A percentile compares a stretch with the other conserved stretches of the same genome.
phyloP scores from a whole-genome alignment of 23 red algal genomes.

The Gracilaria vermiculophylla region DNA sequence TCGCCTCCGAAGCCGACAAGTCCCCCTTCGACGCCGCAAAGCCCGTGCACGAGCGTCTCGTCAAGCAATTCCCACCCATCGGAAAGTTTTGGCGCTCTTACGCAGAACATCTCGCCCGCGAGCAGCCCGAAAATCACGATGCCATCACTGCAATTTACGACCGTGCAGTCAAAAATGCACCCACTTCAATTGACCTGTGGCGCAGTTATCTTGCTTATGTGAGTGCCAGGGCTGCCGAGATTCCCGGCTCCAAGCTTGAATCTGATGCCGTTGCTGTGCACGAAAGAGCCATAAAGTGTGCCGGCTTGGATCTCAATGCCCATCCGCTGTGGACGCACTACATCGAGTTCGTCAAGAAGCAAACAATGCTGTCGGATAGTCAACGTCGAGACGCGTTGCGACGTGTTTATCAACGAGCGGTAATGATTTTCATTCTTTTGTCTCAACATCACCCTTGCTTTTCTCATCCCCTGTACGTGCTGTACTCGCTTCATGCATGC shows the following conservation, averaged over 20 bases:
- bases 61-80: conserved; percentile 51
- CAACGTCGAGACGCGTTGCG: conserved; percentile 79
- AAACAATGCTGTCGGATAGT: conserved; percentile 58
- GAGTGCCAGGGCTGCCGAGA: background rate
- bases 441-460: conserved; percentile 16
- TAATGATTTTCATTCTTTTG: conserved; percentile 65
- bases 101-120: conserved; percentile 44
- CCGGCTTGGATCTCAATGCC: conserved; percentile 68
- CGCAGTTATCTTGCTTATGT: conserved; percentile 37
- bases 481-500: conserved; percentile 11
- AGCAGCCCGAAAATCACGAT: conserved; percentile 35
- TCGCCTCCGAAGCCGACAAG: conserved; percentile 51
- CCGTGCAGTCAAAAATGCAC: conserved; percentile 51
- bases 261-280: conserved; percentile 51
- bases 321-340: conserved; percentile 72
- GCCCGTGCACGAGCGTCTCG: conserved; percentile 54
- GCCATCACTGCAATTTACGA: conserved; percentile 37
- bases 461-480: background rate
- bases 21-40: conserved; percentile 20
- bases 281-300: conserved; percentile 59
- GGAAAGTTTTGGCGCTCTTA: conserved; percentile 59
- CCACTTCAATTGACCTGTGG: conserved; percentile 72
- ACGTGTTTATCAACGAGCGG: conserved; percentile 81
- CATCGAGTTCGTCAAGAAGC: conserved; percentile 69
- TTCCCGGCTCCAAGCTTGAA: conserved; percentile 49